Conservation (phyloP, 2,329 filamentous ascomycete species). For the Ophiosphaerella korrae region DNA sequence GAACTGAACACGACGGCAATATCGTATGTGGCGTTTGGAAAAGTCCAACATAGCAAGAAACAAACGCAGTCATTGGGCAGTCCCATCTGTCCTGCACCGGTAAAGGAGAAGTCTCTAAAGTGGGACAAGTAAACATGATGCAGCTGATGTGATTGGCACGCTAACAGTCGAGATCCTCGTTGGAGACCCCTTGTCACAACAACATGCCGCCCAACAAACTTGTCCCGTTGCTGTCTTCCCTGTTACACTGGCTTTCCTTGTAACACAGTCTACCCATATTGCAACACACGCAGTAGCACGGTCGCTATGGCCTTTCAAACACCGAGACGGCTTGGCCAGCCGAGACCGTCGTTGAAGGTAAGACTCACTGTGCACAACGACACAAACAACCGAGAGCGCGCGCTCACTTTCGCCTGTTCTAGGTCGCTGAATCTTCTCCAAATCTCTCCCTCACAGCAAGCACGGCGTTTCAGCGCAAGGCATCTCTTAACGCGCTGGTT, state of each 20-base stretch:
- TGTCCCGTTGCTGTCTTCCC: neutral
- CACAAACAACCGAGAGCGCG: constrained; percentile 20
- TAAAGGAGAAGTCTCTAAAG: neutral
- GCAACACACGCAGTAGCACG: constrained; percentile 10
- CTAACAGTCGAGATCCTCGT: neutral
- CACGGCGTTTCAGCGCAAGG: constrained; percentile 67
- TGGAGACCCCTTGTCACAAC: constrained; percentile 5
- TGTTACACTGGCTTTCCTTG: neutral
- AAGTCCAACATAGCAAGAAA: neutral
- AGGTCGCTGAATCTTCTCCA: constrained; percentile 47
- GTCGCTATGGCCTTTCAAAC: constrained; percentile 50
- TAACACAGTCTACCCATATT: constrained; percentile 7
- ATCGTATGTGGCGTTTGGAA: neutral
- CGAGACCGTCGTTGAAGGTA: constrained; percentile 47
- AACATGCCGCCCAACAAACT: constrained; percentile 9
- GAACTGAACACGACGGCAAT: neutral
- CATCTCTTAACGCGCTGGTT: constrained; percentile 72
- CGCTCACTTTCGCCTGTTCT: neutral
- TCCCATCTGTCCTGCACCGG: too few relatives aligned
- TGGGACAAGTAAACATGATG: neutral
- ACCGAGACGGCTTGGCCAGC: constrained; percentile 45
- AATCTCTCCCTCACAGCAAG: constrained; percentile 49
- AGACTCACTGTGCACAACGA: constrained; percentile 8
- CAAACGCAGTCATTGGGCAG: neutral
- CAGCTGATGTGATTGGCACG: constrained; percentile 1